phyloP scores from a whole-genome alignment of 139 green algal species.

The Chlamydomonas incerta region DNA sequence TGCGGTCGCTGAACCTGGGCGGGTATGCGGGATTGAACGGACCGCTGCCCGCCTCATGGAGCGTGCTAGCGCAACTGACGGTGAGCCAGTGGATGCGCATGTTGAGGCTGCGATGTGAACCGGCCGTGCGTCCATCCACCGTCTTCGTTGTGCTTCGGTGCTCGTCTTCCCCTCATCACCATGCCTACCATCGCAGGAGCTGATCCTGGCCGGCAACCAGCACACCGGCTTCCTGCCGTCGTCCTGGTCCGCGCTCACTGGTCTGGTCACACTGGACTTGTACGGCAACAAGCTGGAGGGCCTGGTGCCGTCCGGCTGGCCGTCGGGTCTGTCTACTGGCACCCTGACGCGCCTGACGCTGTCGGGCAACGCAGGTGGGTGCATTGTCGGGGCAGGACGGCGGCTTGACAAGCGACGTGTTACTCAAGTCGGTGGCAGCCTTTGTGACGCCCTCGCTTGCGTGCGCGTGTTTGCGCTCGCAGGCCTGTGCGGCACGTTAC shows the following conservation, averaged over 20 bases:
- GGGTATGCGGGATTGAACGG: not conserved
- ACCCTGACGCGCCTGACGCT: not conserved
- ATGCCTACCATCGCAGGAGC: too few species aligned
- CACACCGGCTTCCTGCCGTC: constrained; percentile 10
- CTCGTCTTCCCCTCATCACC: too few species aligned
- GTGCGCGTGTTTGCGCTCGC: too few species aligned
- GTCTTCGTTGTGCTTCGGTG: too few species aligned
- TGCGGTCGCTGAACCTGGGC: not conserved
- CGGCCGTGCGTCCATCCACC: too few species aligned
- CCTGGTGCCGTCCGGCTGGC: not conserved
- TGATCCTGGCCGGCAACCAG: not conserved
- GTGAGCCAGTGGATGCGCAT: too few species aligned
- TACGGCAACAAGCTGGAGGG: not conserved
- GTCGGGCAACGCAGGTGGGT: not conserved
- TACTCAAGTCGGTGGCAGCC: too few species aligned
- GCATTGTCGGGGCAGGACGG: too few species aligned
- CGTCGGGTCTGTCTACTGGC: not conserved
- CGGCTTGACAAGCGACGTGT: too few species aligned
- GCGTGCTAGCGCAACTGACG: not conserved
- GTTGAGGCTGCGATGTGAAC: too few species aligned
- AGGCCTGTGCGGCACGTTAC: not conserved
- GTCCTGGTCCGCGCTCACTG: not conserved
- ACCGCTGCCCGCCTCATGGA: not conserved
- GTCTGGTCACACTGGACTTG: constrained; percentile 15
- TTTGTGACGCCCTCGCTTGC: too few species aligned